Base-by-base conservation (phyloP, 179 eudicot species). In the Silene coronaria region DNA sequence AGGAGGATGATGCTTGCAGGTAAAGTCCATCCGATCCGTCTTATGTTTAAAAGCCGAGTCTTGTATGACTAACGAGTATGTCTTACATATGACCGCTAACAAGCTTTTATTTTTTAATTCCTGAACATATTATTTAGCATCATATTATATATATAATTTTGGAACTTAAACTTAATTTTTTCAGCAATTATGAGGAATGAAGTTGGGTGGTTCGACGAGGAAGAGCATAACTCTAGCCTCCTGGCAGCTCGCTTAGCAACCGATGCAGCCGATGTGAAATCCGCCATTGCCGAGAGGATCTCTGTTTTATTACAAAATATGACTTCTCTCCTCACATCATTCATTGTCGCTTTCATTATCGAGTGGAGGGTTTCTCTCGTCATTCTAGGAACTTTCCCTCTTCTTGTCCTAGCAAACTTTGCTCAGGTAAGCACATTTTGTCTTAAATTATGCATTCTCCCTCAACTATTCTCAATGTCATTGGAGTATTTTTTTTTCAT, bases 1-100 rank as follows among this genome's bases (percentile, higher is more conserved):
- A 82, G 99, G 80, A 88, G 99, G 79, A 96, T 96, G 99, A 96
- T 93, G 99, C 96, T 96, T 80, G 91, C 97, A 87, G 97, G 99
- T 96, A 87, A 23, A 10, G 4, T 55, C 7, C 69, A 53, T 53
- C 11, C 16, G 27, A 53, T 53, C 11, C 16, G 27, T 72, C 51
- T 32, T 4, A 55, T 4, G 22, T 22, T 16, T 67, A 36, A 22
- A n/a, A 53, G 14, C 21, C 2, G 58, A 53, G 21, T 53, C 7
- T 53, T 53, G 58, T 53, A 53, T 53, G 58, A 53, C 17, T 53
- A 53, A 53, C 3, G 58, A n/a, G 21, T 53, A 53, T 53, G 58
- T 17, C 58, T 53, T 53, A 17, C 58, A 16, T 53, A 53, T 1
- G 8, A 53, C 58, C 1, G 6, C 58, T 53, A 14, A 53, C 21